These are phyloP conservation scores for Tylopilus sp. DNA, from an alignment of 768 basidiomycete species.

Conservation along the genomic window DNA sequence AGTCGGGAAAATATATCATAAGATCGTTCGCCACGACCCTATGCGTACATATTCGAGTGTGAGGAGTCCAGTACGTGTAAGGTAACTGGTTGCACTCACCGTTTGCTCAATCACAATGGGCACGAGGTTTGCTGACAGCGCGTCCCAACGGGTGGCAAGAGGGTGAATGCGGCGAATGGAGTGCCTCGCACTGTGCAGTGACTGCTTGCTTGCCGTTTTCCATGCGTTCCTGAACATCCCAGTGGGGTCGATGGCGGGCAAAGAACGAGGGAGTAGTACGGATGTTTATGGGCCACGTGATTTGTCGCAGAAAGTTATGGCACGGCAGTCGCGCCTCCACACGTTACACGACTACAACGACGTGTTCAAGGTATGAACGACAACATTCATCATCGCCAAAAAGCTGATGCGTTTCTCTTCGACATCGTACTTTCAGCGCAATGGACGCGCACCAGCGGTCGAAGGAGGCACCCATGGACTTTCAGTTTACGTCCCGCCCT, in stretches of 20 bases:
- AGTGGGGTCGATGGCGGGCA: slow-evolving; percentile 4
- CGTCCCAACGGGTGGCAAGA: slow-evolving; percentile 41
- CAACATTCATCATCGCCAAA: not conserved
- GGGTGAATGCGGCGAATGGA: slow-evolving; percentile 51
- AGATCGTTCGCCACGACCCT: slow-evolving; percentile 85
- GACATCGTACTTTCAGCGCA: slow-evolving; percentile 3
- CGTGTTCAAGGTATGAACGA: slow-evolving; percentile 14
- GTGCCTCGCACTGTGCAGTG: slow-evolving; percentile 9
- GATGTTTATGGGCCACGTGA: slow-evolving; percentile 25
- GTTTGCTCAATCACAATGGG: slow-evolving; percentile 95
- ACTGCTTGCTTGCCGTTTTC: slow-evolving; percentile 20
- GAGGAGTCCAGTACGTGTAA: slow-evolving; percentile 12
- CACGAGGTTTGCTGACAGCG: slow-evolving; percentile 64
- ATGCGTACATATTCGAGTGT: slow-evolving; percentile 9
- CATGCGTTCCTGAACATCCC: slow-evolving; percentile 31
- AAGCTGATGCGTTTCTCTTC: not conserved
- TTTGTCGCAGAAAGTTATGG: slow-evolving; percentile 10
- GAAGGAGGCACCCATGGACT: slow-evolving; percentile 87
- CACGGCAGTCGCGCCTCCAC: slow-evolving; percentile 6
- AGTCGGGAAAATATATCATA: slow-evolving; percentile 97
- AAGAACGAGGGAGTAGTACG: not conserved
- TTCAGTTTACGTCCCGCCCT: slow-evolving; percentile 74
- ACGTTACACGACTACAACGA: not conserved
- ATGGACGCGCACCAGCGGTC: slow-evolving; percentile 43
- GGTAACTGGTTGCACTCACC: slow-evolving; percentile 37